Evolutionary conservation across 495 filamentous ascomycete genomes (phyloP).

Genomic region (Podospora appendiculata): DNA sequence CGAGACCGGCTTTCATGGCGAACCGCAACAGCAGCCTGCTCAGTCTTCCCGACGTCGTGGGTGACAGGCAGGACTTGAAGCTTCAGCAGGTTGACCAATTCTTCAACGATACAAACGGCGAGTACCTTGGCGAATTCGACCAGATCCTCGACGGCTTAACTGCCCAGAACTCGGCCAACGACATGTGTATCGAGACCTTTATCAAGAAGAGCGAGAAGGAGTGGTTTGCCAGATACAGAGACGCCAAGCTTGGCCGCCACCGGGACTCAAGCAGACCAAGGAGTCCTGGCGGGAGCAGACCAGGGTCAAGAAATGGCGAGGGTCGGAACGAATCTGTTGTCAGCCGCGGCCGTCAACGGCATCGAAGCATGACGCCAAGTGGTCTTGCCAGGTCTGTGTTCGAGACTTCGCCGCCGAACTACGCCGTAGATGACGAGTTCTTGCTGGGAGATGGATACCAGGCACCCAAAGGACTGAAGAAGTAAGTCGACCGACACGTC

Average conservation of each 20-base stretch:
- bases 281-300: slow-evolving; percentile 13
- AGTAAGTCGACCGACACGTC: slow-evolving; percentile 16
- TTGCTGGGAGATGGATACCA: slow-evolving; percentile 56
- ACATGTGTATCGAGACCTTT: slow-evolving; percentile 57
- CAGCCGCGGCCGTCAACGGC: slow-evolving; percentile 22
- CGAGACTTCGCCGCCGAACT: slow-evolving; percentile 18
- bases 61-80: slow-evolving; percentile 53
- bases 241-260: slow-evolving; percentile 47
- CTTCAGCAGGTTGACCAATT: slow-evolving; percentile 59
- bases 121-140: slow-evolving; percentile 50
- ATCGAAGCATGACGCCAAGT: slow-evolving; percentile 24
- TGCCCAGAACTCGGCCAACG: slow-evolving; percentile 43
- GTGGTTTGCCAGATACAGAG: slow-evolving; percentile 51
- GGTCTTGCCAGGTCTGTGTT: slow-evolving; percentile 20
- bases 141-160: slow-evolving; percentile 46
- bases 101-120: slow-evolving; percentile 57
- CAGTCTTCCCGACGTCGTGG: slow-evolving; percentile 49
- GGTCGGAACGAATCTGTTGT: slow-evolving; percentile 19
- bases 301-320: slow-evolving; percentile 12
- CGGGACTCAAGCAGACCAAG: slow-evolving; percentile 12
- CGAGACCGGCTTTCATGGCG: slow-evolving; percentile 17
- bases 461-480: slow-evolving; percentile 57
- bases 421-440: slow-evolving; percentile 41
- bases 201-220: slow-evolving; percentile 56
- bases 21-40: slow-evolving; percentile 31